Evolutionary conservation across 2,329 filamentous ascomycete species (phyloP), one percentile per base, ranked within the genome.

Genomic region (Botrytis hyacinthi): DNA sequence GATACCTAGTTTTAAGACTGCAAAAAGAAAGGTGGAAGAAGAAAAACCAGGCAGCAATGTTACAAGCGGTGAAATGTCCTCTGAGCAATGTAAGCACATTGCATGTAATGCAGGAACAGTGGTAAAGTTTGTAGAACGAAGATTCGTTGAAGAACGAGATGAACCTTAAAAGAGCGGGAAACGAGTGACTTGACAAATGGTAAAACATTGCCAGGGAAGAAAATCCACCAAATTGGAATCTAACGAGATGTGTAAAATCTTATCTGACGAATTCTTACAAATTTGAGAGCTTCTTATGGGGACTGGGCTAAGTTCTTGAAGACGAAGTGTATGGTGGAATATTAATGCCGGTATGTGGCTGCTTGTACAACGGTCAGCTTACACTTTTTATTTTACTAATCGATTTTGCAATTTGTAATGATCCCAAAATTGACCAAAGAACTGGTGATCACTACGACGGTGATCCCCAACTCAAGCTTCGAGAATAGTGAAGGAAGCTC

Each of bases 361-460:
- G 46, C 35, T 57, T 57, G 46, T 67, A n/a, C 44, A 44, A 66
- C 26, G 18, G 70, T 72, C 70, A 72, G 60, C 70, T 72, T 72
- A 72, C 61, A 32, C 40, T 44, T 18, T 57, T 40, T 29, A n/a
- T 57, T 66, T 72, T 67, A 72, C 26, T 72, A 66, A 67, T 72
- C 48, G 46, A 26, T 67, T 71, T 66, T 37, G 20, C 40, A n/a
- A 42, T 72, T 67, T 67, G 70, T 67, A 29, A 72, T 72, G 32
- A 32, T 66, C 26, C 32, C 12, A 51, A 22, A 42, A 42, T 35
- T 46, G 46, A 44, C 48, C 66, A 40, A 69, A 32, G 42, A 26
- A 42, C 18, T 42, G 48, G 6, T 18, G 48, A 57, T 69, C 35
- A 59, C 40, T 10, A 42, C 37, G 26, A 57, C 35, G 48, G 48